phyloP scores from a whole-genome alignment of 192 early-diverging fungal genomes.

The Linnemannia exigua region DNA sequence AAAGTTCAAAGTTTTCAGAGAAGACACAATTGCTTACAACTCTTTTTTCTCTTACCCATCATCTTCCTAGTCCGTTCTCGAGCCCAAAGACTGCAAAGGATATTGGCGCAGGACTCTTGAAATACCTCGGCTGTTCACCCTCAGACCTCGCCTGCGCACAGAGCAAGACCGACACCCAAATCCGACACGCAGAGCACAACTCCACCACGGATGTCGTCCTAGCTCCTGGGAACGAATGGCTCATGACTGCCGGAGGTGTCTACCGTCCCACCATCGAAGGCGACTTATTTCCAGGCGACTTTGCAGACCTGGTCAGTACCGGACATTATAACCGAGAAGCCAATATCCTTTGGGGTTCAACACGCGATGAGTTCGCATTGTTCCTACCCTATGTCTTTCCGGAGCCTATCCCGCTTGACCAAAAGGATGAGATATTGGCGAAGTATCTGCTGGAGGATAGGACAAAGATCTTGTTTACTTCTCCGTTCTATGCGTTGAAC shows the following conservation, averaged over 20 bases:
- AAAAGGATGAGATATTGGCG: background rate
- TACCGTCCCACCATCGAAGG: slow-evolving; percentile 17
- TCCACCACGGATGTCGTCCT: background rate
- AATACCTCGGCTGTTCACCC: background rate
- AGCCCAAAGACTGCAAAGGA: slow-evolving; percentile 3
- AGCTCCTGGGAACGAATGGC: background rate
- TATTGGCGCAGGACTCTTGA: slow-evolving; percentile 8
- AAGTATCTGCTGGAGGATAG: background rate
- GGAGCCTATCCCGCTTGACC: slow-evolving; percentile 5
- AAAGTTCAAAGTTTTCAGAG: background rate
- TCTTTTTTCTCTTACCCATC: background rate
- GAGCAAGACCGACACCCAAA: slow-evolving; percentile 22
- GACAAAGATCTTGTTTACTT: background rate
- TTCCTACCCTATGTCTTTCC: background rate
- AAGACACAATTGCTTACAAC: background rate
- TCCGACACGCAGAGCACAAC: background rate
- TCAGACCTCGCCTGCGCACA: slow-evolving; percentile 26
- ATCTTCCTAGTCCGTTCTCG: slow-evolving; percentile 28
- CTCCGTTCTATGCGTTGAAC: slow-evolving; percentile 20
- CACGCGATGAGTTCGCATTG: background rate
- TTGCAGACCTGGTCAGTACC: slow-evolving; percentile 15
- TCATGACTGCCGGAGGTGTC: background rate
- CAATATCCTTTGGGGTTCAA: slow-evolving; percentile 23
- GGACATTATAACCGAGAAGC: slow-evolving; percentile 8
- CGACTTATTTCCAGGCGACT: slow-evolving; percentile 12